Percentiles rank a stretch among this genome's conserved stretches.
These are phyloP conservation scores for Podila minutissima DNA, from an alignment of 192 early-diverging fungal genomes.

Conservation along the genomic window DNA sequence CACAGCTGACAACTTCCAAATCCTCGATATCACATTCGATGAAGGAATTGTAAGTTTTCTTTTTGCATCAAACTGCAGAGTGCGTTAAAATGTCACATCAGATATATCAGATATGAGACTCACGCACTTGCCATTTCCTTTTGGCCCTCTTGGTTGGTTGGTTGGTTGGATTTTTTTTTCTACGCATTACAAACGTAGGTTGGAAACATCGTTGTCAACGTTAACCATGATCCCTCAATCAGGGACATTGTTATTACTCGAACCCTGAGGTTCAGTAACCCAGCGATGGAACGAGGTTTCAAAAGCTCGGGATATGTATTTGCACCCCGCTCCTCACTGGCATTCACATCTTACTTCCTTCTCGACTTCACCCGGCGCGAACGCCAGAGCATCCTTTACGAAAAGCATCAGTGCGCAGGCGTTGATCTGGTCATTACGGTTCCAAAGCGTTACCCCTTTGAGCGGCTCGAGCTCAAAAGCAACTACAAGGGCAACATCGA, in stretches of 20 bases:
- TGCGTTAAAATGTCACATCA: neutral
- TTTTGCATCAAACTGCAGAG: neutral
- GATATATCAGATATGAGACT: neutral
- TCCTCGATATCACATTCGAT: neutral
- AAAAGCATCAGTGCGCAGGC: neutral
- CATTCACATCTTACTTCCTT: neutral
- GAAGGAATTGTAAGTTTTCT: neutral
- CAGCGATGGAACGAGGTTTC: neutral
- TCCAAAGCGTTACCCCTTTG: neutral
- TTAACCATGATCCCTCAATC: neutral
- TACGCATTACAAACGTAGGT: neutral
- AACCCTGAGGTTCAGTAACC: neutral
- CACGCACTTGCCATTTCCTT: neutral
- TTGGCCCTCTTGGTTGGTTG: no score
- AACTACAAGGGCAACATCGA: neutral
- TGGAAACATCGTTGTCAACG: neutral
- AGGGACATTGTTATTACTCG: neutral
- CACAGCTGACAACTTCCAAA: neutral
- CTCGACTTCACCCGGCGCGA: neutral
- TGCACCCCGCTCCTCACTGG: neutral
- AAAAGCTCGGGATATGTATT: neutral
- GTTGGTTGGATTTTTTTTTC: no score
- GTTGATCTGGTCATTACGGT: neutral
- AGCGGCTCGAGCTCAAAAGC: neutral
- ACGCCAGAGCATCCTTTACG: neutral